phyloP scores from a whole-genome alignment of 257 asterid species.

The Nemophila menziesii region DNA sequence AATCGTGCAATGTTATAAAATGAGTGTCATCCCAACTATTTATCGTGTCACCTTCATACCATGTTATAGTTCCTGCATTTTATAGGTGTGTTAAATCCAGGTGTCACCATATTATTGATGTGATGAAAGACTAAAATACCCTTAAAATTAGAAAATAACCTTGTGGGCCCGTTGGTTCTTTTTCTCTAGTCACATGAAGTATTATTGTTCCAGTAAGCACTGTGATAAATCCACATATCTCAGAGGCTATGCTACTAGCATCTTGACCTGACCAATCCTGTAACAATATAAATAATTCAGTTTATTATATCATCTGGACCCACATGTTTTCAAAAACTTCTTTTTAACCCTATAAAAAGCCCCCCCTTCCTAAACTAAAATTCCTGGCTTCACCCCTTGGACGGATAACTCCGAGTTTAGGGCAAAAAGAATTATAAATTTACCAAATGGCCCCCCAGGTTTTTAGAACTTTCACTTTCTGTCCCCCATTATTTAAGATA shows the following conservation, averaged over 20 bases:
- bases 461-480: too few species aligned
- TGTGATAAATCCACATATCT: constrained; percentile 54
- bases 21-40: constrained; percentile 47
- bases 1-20: constrained; percentile 37
- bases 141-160: constrained; percentile 17
- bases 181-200: constrained; percentile 70
- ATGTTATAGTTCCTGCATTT: constrained; percentile 42
- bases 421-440: too few species aligned
- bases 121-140: neutral
- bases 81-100: constrained; percentile 5
- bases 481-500: too few species aligned
- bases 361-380: too few species aligned
- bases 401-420: too few species aligned
- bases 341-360: too few species aligned
- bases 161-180: constrained; percentile 37
- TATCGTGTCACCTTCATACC: constrained; percentile 50
- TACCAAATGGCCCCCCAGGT: too few species aligned
- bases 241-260: constrained; percentile 52
- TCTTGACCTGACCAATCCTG: constrained; percentile 87
- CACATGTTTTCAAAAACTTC: too few species aligned
- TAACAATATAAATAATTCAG: constrained; percentile 1
- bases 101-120: neutral
- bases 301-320: constrained; percentile 1
- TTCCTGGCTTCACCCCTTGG: too few species aligned
- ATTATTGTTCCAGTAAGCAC: constrained; percentile 64